A percentile compares a stretch with the other conserved stretches of the same genome.
phyloP scores from a whole-genome alignment of 1,284 basidiomycete species.

The Leccinum huronense region DNA sequence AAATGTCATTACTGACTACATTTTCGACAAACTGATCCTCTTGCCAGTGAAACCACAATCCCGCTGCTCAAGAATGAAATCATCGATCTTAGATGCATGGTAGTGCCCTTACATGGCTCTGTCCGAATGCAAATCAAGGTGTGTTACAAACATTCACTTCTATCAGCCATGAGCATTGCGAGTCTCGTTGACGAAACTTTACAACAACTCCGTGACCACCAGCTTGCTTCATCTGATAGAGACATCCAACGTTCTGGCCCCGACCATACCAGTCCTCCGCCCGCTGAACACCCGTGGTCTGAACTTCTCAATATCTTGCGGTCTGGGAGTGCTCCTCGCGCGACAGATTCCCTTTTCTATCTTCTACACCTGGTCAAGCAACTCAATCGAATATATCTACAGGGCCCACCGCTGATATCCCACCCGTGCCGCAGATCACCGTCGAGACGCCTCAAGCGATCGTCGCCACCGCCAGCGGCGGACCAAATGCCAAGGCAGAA shows the following conservation, averaged over 20 bases:
- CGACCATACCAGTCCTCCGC: constrained; percentile 37
- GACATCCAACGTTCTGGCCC: constrained; percentile 15
- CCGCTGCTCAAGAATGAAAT: no score
- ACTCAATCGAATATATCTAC: constrained; percentile 1
- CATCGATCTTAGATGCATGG: no score
- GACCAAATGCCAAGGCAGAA: constrained; percentile 6
- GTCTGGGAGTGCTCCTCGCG: constrained; percentile 59
- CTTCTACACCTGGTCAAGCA: constrained; percentile 13
- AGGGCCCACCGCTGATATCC: neutral
- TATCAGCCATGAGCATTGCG: no score
- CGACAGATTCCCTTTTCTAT: constrained; percentile 14
- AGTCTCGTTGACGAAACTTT: no score
- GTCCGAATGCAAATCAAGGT: no score
- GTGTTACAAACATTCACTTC: no score
- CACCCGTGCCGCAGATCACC: neutral
- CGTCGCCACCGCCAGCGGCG: neutral
- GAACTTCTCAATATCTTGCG: constrained; percentile 44
- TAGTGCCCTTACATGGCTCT: no score
- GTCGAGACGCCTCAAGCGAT: neutral
- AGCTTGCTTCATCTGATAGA: no score
- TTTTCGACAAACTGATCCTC: no score
- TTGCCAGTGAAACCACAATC: no score
- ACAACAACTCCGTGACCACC: no score
- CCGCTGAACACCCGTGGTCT: constrained; percentile 47
- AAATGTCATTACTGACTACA: no score